Evolutionary conservation across 805 yeast species (phyloP), one percentile per base, ranked within the genome.

Genomic region (Metschnikowia shivogae): DNA sequence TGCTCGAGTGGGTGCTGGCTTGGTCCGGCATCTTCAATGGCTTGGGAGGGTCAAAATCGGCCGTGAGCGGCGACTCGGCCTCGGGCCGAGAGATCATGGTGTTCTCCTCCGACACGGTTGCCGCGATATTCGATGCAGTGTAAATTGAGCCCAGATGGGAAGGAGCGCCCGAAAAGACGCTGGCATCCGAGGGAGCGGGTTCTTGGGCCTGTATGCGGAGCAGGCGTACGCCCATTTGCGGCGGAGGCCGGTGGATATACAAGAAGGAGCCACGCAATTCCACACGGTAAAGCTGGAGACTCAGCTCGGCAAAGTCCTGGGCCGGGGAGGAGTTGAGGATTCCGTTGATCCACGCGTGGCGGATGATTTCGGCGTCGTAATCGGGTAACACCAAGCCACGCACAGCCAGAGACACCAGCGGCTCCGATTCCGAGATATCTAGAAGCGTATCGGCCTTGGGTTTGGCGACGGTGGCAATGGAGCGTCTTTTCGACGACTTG

Each of bases 261-360:
- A 89, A 64, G 35, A 72, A 69, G 1, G 89, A 78, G 14, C 96
- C 96, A 54, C 74, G 78, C 46, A 89, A 65, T 56, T 55, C 58
- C 22, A 50, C 52, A 22, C 58, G 55, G 42, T 46, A 54, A 33
- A 53, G 43, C 34, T 48, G 51, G 24, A 55, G 52, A 26, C 42
- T 34, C 30, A 45, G 36, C 32, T 56, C 61, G 48, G 54, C 36
- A 32, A 64, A 60, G 36, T 65, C 70, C 34, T 50, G 56, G 22
- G 59, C 59, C 5, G 67, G 61, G 40, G 61, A 52, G 30, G 68
- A 59, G 54, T 64, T 68, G 27, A 65, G 47, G 10, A 67, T 62
- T 5, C 60, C 68, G 44, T 72, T 72, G 29, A 68, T 48, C 75
- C 75, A 72, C 20, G 62, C 57, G 44, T 61, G 62, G 39, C 68